phyloP scores from a whole-genome alignment of 345 rosid species.

The Lepidium didymum region DNA sequence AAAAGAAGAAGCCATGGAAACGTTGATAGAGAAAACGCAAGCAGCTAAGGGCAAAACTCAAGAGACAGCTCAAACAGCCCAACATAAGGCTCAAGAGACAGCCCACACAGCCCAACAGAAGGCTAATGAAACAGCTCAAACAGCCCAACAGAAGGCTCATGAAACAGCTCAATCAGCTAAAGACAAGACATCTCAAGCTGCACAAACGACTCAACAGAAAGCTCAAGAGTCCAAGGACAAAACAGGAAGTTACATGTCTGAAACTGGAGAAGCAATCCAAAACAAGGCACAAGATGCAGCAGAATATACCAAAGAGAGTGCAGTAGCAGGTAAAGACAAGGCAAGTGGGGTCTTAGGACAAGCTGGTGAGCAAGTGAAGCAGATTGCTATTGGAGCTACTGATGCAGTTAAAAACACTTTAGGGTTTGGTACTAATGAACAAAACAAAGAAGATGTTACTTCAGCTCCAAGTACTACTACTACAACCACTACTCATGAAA shows the following conservation, averaged over 20 bases:
- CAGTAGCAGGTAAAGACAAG: slow-evolving; percentile 35
- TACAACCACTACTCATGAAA: slow-evolving; percentile 4
- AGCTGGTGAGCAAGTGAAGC: slow-evolving; percentile 52
- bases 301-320: slow-evolving; percentile 26
- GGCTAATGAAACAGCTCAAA: slow-evolving; percentile 2
- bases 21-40: slow-evolving; percentile 24
- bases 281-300: slow-evolving; percentile 24
- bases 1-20: slow-evolving; percentile 18
- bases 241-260: slow-evolving; percentile 19
- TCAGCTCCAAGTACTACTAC: slow-evolving; percentile 6
- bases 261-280: slow-evolving; percentile 23
- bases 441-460: not conserved
- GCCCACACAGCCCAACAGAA: slow-evolving; percentile 13
- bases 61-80: slow-evolving; percentile 14
- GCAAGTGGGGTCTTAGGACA: slow-evolving; percentile 33
- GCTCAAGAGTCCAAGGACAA: slow-evolving; percentile 22
- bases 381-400: slow-evolving; percentile 42
- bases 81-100: slow-evolving; percentile 18
- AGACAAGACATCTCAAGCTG: slow-evolving; percentile 19
- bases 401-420: slow-evolving; percentile 47
- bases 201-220: slow-evolving; percentile 24
- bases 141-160: slow-evolving; percentile 18
- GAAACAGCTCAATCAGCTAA: slow-evolving; percentile 20
- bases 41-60: slow-evolving; percentile 28
- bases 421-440: slow-evolving; percentile 32